Conservation (phyloP, 495 filamentous ascomycete genomes). For the Penicillium roqueforti region DNA sequence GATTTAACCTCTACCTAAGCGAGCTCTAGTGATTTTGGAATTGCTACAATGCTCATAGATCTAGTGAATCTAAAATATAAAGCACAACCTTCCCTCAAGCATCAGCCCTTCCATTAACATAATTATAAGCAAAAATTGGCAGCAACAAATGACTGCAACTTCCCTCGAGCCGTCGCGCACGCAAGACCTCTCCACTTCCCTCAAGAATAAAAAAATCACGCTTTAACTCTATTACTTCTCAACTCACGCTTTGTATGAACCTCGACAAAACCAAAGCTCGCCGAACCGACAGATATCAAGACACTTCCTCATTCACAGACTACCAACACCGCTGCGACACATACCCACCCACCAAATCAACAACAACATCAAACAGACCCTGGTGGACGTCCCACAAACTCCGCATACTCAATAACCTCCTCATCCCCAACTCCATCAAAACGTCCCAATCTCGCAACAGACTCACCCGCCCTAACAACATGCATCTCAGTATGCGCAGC, state of each 20-base stretch:
- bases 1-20: neutral
- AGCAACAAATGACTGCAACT: constrained; percentile 27
- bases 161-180: constrained; percentile 14
- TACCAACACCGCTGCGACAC: constrained; percentile 25
- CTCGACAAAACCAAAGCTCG: constrained; percentile 30
- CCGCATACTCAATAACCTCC: constrained; percentile 28
- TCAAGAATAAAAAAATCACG: constrained; percentile 35
- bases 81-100: constrained; percentile 31
- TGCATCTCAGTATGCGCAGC: constrained; percentile 21
- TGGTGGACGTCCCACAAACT: constrained; percentile 1
- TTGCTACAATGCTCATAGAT: neutral
- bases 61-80: constrained; percentile 8
- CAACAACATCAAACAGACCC: constrained; percentile 28
- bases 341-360: constrained; percentile 34
- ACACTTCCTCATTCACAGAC: constrained; percentile 18
- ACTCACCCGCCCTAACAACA: constrained; percentile 27
- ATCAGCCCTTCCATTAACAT: constrained; percentile 20
- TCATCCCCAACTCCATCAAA: constrained; percentile 26
- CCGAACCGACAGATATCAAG: constrained; percentile 33
- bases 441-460: constrained; percentile 29
- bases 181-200: constrained; percentile 16
- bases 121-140: constrained; percentile 30
- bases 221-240: constrained; percentile 19
- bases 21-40: neutral
- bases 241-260: constrained; percentile 32